A percentile compares a stretch with the other conserved stretches of the same genome.
These are phyloP conservation scores for Aquanectria penicillioides DNA, from an alignment of 2,329 filamentous ascomycete genomes.

Conservation along the genomic window DNA sequence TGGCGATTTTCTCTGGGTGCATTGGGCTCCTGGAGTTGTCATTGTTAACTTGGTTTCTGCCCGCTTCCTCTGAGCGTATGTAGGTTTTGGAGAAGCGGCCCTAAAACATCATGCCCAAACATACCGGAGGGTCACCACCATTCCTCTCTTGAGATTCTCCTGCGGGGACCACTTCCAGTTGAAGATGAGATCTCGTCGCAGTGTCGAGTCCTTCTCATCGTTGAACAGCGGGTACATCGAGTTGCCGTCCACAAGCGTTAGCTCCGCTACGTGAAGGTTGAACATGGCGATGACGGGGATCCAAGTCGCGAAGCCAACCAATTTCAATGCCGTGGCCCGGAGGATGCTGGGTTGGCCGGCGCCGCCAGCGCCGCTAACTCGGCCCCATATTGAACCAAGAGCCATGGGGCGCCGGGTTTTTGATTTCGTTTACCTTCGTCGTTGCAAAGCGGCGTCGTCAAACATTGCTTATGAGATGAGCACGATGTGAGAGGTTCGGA, in stretches of 20 bases:
- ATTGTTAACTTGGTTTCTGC: not conserved
- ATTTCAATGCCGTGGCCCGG: constrained; percentile 53
- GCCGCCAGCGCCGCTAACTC: constrained; percentile 39
- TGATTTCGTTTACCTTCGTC: constrained; percentile 8
- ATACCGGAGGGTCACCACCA: constrained; percentile 78
- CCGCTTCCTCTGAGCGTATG: not conserved
- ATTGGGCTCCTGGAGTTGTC: constrained; percentile 69
- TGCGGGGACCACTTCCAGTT: constrained; percentile 68
- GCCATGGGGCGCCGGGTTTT: constrained; percentile 43
- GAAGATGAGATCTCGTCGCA: constrained; percentile 64
- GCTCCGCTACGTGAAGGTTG: constrained; percentile 68
- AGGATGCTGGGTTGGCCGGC: constrained; percentile 37
- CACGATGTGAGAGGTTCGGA: constrained; percentile 17
- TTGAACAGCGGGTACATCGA: constrained; percentile 87
- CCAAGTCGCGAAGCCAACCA: constrained; percentile 68
- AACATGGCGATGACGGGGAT: constrained; percentile 70
- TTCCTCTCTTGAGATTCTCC: constrained; percentile 71
- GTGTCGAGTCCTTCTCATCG: constrained; percentile 67
- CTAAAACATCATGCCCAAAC: too few species aligned
- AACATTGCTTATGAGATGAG: constrained; percentile 22
- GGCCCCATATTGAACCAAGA: constrained; percentile 49
- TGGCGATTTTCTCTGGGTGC: constrained; percentile 73
- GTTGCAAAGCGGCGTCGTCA: not conserved
- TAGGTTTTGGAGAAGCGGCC: not conserved
- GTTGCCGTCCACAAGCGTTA: constrained; percentile 66